phyloP scores from a whole-genome alignment of 441 rosid genomes.

The Populus hybrid region DNA sequence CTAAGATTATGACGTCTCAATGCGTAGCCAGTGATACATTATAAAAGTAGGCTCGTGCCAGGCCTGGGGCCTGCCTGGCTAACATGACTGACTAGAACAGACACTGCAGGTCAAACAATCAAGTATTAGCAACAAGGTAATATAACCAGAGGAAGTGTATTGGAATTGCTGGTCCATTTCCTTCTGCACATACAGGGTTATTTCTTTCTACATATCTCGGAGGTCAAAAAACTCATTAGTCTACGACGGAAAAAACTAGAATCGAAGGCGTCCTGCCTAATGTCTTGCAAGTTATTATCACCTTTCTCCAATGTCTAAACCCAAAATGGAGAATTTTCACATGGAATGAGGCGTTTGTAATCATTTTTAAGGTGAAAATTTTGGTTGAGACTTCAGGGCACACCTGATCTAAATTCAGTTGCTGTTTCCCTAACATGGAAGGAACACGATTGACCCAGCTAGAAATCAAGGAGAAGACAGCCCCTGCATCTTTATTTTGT shows the following conservation, averaged over 20 bases:
- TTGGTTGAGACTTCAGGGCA: background rate
- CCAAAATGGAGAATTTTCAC: background rate
- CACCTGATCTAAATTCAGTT: no score
- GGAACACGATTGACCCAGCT: background rate
- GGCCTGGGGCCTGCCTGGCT: no score
- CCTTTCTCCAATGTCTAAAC: background rate
- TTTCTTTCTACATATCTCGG: background rate
- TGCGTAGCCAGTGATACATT: background rate
- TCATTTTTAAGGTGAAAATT: background rate
- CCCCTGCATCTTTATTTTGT: background rate
- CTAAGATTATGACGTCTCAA: background rate
- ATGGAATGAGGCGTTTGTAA: background rate
- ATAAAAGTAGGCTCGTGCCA: background rate
- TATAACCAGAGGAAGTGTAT: background rate
- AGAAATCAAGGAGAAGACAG: background rate
- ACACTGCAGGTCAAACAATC: slow-evolving; percentile 1
- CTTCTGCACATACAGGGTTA: background rate
- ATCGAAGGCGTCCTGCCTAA: background rate
- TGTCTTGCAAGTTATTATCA: background rate
- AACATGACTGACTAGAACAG: background rate
- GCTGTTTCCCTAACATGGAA: background rate
- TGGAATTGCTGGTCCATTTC: background rate
- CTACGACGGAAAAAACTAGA: background rate
- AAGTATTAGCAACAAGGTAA: background rate
- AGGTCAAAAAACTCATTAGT: background rate